Evolutionary conservation across 2,329 filamentous ascomycete species (phyloP), one percentile per base, ranked within the genome.

Genomic region (Fusarium anguioides): DNA sequence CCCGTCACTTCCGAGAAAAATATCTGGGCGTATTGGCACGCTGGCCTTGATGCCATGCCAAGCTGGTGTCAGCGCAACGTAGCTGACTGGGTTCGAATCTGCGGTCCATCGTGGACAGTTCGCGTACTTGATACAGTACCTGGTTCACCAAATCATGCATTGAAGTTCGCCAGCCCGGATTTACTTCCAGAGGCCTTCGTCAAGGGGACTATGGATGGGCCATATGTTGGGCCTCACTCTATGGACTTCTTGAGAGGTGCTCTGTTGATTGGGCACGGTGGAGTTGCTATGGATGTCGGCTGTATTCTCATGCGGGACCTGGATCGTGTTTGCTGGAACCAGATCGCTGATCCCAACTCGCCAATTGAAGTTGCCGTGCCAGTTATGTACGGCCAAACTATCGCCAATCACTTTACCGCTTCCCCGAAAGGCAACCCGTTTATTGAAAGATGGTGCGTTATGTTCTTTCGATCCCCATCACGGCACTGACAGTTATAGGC

Each of bases 1-100:
- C 74, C 75, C 1, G 69, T 80, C 23, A 73, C 66, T 12, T 33
- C 29, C 78, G 77, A 80, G 37, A 80, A 76, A 69, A 82, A 82
- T 46, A 69, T 82, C 3, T 82, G 80, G 80, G 78, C 79, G 6
- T 82, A 76, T 64, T 82, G 80, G 80, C 71, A 81, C 60, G 52
- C 74, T 4, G 80, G 80, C 5, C 73, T 77, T 26, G 29, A 59
- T 4, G 17, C 26, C 7, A 79, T 81, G 76, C 78, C 77, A 1
- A 57, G 53, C 8, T 81, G 79, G 79, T 77, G 75, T 27, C 73
- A 77, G 46, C 77, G 78, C 40, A 82, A 81, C 39, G 75, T 82
- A 35, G 70, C 76, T 20, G 72, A 76, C 60, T 82, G 80, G 80
- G 75, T 79, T 20, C 76, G 78, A 18, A 75, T 79, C 20, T 76